A percentile compares a stretch with the other conserved stretches of the same genome.
phyloP scores from a whole-genome alignment of 805 yeast genomes.

The Schwanniomyces vanrijiae region DNA sequence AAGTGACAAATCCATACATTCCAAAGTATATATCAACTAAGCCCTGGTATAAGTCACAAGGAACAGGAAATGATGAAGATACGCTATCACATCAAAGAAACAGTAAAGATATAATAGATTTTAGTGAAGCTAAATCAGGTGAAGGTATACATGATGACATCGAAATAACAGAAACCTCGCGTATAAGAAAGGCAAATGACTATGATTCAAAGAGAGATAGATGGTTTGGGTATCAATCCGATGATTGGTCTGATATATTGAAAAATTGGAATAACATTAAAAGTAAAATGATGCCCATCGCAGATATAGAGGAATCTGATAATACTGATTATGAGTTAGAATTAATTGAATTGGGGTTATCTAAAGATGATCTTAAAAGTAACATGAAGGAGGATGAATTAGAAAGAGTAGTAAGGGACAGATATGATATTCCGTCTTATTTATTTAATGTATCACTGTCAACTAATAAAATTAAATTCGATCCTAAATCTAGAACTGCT shows the following conservation, averaged over 20 bases:
- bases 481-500: conserved; percentile 51
- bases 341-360: conserved; percentile 34
- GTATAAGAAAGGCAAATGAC: conserved; percentile 28
- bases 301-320: conserved; percentile 17
- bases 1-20: conserved; percentile 27
- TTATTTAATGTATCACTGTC: conserved; percentile 46
- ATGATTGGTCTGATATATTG: conserved; percentile 57
- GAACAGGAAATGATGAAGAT: conserved; percentile 32
- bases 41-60: conserved; percentile 48
- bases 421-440: conserved; percentile 74
- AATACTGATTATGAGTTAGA: conserved; percentile 44
- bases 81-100: conserved; percentile 54
- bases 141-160: conserved; percentile 54
- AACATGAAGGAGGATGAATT: conserved; percentile 30
- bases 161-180: conserved; percentile 15
- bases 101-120: conserved; percentile 36
- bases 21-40: conserved; percentile 39
- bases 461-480: conserved; percentile 43
- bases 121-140: conserved; percentile 56
- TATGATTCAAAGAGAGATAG: conserved; percentile 77
- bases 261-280: conserved; percentile 45
- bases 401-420: conserved; percentile 54
- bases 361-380: conserved; percentile 20
- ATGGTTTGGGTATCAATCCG: conserved; percentile 76
- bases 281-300: conserved; percentile 8